Base-by-base conservation (phyloP, 2,329 filamentous ascomycete genomes). In the Aspergillus floridensis region DNA sequence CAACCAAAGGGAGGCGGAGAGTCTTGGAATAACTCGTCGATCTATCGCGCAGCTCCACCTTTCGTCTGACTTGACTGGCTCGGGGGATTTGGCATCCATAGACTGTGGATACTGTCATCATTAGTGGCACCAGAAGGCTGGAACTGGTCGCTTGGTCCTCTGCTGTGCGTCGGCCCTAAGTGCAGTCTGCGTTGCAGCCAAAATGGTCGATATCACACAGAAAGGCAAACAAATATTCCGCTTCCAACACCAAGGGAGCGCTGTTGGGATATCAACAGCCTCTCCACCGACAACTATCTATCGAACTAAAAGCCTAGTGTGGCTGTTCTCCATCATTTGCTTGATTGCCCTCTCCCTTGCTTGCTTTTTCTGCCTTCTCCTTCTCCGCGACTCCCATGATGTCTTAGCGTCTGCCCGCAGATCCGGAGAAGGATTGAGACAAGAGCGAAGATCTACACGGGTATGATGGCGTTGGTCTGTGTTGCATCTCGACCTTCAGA, bases 321-420 rank as follows among this genome's bases (percentile, higher is more conserved):
- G 52, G 56, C 59, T 61, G 56, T 51, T 41, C 46, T 38, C 52
- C 44, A 58, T 59, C 47, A 57, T 56, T 60, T 61, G 61, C 53
- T 64, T 59, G 62, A 65, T 65, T 58, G 58, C 31, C 41, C 32
- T 56, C 61, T 62, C 65, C 65, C 66, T 67, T 67, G 65, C 65
- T 63, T 65, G 54, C 57, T 58, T 58, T 56, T 58, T 50, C 56
- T 49, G 21, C 56, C 38, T 55, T 51, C 49, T 26, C 35, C 54
- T 55, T 49, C 50, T 55, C 31, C 44, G 21, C 24, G 44, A 46
- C 51, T 48, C 54, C 52, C 54, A 60, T 64, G 58, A 48, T 66
- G 60, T 67, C 62, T 64, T 47, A 57, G 54, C 41, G n/a, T 56
- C 52, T 38, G 57, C 29, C 63, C 61, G 57, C 56, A 44, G 60